Base-by-base conservation (phyloP, 2,329 filamentous ascomycete genomes). In the Dactylellina cionopaga region DNA sequence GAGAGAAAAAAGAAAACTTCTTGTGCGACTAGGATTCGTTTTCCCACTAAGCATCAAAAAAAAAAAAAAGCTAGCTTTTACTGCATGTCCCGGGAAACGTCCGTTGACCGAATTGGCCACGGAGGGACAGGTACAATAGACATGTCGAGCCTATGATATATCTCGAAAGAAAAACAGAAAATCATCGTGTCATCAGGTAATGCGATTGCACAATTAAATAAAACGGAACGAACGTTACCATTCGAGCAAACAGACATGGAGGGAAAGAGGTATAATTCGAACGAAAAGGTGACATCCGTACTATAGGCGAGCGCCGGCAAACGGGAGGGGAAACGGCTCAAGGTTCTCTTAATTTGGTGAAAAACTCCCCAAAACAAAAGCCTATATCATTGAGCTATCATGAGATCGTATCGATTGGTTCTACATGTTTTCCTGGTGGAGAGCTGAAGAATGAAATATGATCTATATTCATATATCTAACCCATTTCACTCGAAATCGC, bases 181-280 rank as follows among this genome's bases (percentile, higher is more conserved):
- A 31, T 56, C 27, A 37, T 47, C 41, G 15, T 47, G 41, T 47
- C 19, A 65, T 65, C 60, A 65, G 49, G 60, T 65, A 65, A 65
- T 65, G 10, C 60, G n/a, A 65, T 65, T 41, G 49, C 49, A 51
- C 60, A 49, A 65, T 13, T 41, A 11, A 27, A 5, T 17, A 5
- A 9, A 9, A 17, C 5, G n/a, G n/a, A n/a, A n/a, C n/a, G n/a
- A n/a, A n/a, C n/a, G n/a, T n/a, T n/a, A n/a, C n/a, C n/a, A n/a
- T n/a, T n/a, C n/a, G n/a, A n/a, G n/a, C n/a, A n/a, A n/a, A n/a
- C n/a, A 17, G 51, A 55, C 49, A n/a, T 11, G 22, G 39, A 19
- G 22, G 5, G 47, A 35, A 55, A 39, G 15, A 55, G 41, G 35
- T 41, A 41, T 25, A 17, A 19, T 13, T 27, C 51, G n/a, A n/a